These are phyloP conservation scores for Trichoderma sp. DNA, from an alignment of 2,329 filamentous ascomycete genomes.

Conservation along the genomic window DNA sequence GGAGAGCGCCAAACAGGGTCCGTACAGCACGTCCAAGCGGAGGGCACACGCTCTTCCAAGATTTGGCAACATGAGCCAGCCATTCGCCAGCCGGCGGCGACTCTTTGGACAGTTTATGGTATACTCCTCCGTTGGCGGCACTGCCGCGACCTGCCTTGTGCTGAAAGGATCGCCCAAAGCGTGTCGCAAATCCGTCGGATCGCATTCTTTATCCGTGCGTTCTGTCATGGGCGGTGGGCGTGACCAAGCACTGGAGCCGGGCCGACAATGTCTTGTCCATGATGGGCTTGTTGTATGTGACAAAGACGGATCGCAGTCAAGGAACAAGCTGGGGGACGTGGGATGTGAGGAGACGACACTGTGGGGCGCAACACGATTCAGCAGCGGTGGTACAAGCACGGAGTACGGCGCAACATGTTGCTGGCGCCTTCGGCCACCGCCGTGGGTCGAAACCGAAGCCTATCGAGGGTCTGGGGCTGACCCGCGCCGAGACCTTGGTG, in stretches of 20 bases:
- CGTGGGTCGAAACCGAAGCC: conserved; percentile 12
- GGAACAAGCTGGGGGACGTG: conserved; percentile 10
- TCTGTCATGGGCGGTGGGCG: neutral
- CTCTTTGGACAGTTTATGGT: neutral
- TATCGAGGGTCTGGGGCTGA: conserved; percentile 21
- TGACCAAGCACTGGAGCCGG: conserved; percentile 14
- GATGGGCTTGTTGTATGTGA: neutral
- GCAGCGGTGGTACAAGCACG: conserved; percentile 10
- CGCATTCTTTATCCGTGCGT: conserved; percentile 10
- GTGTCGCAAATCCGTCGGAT: conserved; percentile 3
- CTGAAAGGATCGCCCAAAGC: conserved; percentile 6
- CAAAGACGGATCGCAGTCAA: neutral
- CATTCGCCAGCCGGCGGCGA: neutral
- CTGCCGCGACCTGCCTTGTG: neutral
- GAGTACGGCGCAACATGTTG: conserved; percentile 17
- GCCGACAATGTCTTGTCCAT: conserved; percentile 14
- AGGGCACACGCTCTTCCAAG: neutral
- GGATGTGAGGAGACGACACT: conserved; percentile 10
- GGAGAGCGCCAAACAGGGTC: neutral
- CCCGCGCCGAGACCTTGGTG: conserved; percentile 14
- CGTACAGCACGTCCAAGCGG: neutral
- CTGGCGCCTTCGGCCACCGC: conserved; percentile 21
- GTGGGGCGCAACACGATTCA: conserved; percentile 20
- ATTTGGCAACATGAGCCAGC: neutral
- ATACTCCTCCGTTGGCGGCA: neutral